Evolutionary conservation across 2,329 filamentous ascomycete genomes (phyloP).

Genomic region (Exophiala xenobiotica): DNA sequence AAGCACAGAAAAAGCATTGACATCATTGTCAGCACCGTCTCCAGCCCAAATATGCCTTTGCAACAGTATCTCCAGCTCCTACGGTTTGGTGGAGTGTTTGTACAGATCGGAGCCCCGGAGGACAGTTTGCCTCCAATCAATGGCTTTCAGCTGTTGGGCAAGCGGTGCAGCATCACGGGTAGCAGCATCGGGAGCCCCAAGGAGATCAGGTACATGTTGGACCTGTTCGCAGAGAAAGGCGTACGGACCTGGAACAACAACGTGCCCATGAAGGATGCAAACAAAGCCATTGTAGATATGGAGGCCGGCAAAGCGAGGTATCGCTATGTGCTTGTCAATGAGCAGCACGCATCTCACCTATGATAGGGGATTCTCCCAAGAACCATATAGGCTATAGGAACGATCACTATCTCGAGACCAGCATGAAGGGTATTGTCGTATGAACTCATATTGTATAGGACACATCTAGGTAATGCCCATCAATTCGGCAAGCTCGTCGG

Average conservation of each 20-base stretch:
- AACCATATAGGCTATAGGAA: too few relatives aligned
- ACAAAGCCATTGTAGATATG: slow-evolving; percentile 46
- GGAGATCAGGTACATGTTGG: slow-evolving; percentile 48
- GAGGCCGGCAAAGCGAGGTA: slow-evolving; percentile 47
- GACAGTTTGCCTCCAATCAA: slow-evolving; percentile 55
- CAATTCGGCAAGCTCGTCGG: slow-evolving; percentile 41
- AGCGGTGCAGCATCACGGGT: slow-evolving; percentile 56
- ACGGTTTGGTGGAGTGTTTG: slow-evolving; percentile 59
- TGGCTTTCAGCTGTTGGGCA: slow-evolving; percentile 60
- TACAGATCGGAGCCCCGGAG: slow-evolving; percentile 69
- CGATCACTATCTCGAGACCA: too few relatives aligned
- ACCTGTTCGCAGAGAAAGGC: slow-evolving; percentile 44
- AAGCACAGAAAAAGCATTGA: slow-evolving; percentile 52
- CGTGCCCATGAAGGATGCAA: slow-evolving; percentile 45
- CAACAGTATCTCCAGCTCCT: slow-evolving; percentile 61
- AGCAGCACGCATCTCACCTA: slow-evolving; percentile 14
- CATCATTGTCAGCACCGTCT: slow-evolving; percentile 60
- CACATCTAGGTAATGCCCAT: slow-evolving; percentile 25
- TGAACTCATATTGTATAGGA: too few relatives aligned
- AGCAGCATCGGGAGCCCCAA: slow-evolving; percentile 45
- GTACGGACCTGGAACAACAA: slow-evolving; percentile 48
- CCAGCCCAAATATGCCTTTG: slow-evolving; percentile 61
- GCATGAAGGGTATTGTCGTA: too few relatives aligned
- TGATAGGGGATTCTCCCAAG: too few relatives aligned
- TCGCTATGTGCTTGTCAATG: slow-evolving; percentile 48